Percentiles rank a stretch among this genome's conserved stretches.
These are phyloP conservation scores for Tillandsia leiboldiana DNA, from an alignment of 176 grass and related monocot species.

Conservation along the genomic window DNA sequence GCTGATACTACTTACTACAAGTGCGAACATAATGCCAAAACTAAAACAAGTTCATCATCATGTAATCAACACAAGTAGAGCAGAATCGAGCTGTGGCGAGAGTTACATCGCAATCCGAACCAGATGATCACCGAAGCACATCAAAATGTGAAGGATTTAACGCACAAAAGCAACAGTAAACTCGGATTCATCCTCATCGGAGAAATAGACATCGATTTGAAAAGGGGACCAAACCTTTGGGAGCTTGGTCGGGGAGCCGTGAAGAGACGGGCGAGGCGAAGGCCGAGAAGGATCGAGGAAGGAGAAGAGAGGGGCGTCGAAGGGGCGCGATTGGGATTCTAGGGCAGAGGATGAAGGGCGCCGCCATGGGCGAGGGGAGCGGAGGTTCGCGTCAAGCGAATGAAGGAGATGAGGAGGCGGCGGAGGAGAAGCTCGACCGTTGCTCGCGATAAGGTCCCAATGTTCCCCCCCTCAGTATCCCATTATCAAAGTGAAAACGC, in stretches of 20 bases:
- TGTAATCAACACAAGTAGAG: no score
- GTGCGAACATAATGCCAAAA: no score
- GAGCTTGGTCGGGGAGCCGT: conserved; percentile 7
- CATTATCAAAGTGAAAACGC: no score
- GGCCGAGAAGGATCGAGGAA: not conserved
- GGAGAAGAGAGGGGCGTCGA: not conserved
- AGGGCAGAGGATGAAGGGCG: not conserved
- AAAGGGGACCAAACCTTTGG: conserved; percentile 15
- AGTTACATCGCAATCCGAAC: no score
- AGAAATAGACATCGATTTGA: not conserved
- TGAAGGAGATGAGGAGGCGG: not conserved
- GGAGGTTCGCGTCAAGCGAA: not conserved
- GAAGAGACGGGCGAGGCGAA: conserved; percentile 7
- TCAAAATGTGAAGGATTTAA: no score
- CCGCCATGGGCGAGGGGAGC: not conserved
- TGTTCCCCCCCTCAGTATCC: no score
- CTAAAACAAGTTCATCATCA: no score
- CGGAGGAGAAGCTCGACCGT: not conserved
- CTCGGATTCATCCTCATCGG: not conserved
- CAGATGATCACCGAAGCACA: no score
- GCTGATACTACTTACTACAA: no score
- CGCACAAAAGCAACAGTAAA: not conserved
- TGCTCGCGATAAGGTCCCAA: not conserved
- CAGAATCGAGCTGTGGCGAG: no score
- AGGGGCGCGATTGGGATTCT: conserved; percentile 4